Evolutionary conservation across 371 early-diverging fungal genomes (phyloP).

Genomic region (Rhizopus microsporus): DNA sequence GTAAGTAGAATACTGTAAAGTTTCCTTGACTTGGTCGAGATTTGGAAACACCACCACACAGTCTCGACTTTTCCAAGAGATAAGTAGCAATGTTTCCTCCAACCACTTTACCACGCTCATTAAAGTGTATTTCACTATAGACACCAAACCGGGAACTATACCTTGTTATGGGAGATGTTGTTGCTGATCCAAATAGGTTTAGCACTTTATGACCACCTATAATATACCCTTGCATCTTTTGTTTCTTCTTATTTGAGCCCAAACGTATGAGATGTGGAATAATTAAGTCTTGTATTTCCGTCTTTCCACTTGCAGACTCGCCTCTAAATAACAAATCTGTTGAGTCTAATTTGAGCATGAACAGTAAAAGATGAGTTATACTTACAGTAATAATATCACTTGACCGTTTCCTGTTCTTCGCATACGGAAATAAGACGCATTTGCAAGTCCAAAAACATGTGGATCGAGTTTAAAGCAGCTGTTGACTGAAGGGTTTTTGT

Average conservation of each 20-base stretch:
- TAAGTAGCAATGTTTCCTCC: conserved; percentile 89
- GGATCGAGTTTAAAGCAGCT: conserved; percentile 53
- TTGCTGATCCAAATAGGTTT: conserved; percentile 75
- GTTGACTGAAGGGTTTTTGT: conserved; percentile 59
- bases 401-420: conserved; percentile 77
- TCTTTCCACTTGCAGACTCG: conserved; percentile 82
- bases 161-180: conserved; percentile 71
- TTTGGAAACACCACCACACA: conserved; percentile 45
- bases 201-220: conserved; percentile 44
- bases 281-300: conserved; percentile 61
- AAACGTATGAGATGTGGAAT: conserved; percentile 67
- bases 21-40: conserved; percentile 63
- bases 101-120: conserved; percentile 82
- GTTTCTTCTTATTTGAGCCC: conserved; percentile 71
- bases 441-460: conserved; percentile 78
- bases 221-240: conserved; percentile 67
- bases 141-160: conserved; percentile 82
- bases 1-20: conserved; percentile 91
- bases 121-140: conserved; percentile 88
- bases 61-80: conserved; percentile 81
- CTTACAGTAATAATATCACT: conserved; percentile 64
- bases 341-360: conserved; percentile 2
- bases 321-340: conserved; percentile 58
- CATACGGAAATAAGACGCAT: conserved; percentile 69
- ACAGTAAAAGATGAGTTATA: neutral